Conservation (phyloP, 768 basidiomycete species). For the Suillus decipiens region DNA sequence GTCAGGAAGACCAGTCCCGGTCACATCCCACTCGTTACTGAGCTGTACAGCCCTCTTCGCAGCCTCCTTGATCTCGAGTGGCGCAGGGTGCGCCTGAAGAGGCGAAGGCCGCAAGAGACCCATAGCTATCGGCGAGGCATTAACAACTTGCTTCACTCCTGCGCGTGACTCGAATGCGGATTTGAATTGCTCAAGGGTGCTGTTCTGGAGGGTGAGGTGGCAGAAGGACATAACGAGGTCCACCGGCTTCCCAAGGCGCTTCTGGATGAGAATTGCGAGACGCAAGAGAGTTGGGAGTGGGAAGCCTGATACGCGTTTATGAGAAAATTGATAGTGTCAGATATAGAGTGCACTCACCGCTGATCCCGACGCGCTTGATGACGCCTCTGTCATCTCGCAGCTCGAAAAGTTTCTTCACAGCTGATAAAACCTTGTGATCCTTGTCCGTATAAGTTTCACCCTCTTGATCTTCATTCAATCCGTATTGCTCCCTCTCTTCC, state of each 20-base stretch:
- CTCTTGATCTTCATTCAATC: conserved; percentile 60
- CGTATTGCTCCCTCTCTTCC: conserved; percentile 60
- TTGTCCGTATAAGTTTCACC: conserved; percentile 62
- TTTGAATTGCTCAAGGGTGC: conserved; percentile 56
- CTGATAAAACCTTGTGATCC: conserved; percentile 71
- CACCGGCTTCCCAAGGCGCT: conserved; percentile 65
- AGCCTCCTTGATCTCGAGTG: conserved; percentile 46
- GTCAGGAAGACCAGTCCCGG: conserved; percentile 44
- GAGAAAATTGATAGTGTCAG: background rate
- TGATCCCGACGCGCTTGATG: conserved; percentile 75
- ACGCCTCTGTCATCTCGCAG: conserved; percentile 69
- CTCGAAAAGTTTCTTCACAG: conserved; percentile 62
- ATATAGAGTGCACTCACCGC: conserved; percentile 47
- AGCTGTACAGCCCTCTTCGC: conserved; percentile 37
- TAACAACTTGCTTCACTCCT: conserved; percentile 63
- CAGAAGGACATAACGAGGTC: conserved; percentile 83
- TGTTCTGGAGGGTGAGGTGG: conserved; percentile 77
- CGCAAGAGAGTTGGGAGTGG: conserved; percentile 84
- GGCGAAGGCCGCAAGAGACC: conserved; percentile 62
- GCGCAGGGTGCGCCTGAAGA: conserved; percentile 80
- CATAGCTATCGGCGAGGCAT: conserved; percentile 87
- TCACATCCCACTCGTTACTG: conserved; percentile 41
- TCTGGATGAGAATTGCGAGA: conserved; percentile 74
- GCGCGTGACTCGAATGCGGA: conserved; percentile 62
- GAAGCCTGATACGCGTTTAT: conserved; percentile 51